Evolutionary conservation across 2,329 filamentous ascomycete species (phyloP).

Genomic region (Annulohypoxylon truncatum): DNA sequence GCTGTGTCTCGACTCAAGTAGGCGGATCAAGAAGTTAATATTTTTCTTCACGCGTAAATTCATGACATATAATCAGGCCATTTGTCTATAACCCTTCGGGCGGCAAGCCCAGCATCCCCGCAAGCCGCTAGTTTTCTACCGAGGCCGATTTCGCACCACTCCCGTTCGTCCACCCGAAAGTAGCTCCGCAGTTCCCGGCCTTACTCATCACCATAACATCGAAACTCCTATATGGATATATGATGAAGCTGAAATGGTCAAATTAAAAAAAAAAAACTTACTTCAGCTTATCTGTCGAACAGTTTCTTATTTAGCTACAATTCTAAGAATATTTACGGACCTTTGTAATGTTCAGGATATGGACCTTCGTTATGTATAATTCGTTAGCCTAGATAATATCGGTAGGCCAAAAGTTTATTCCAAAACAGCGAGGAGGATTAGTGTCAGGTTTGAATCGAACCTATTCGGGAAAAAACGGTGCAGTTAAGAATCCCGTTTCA

Average conservation of each 20-base stretch:
- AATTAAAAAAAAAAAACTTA: not conserved
- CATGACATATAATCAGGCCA: conserved; percentile 18
- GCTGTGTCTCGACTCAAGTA: not conserved
- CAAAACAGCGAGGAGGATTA: too few relatives aligned
- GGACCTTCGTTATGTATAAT: too few relatives aligned
- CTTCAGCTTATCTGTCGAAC: too few relatives aligned
- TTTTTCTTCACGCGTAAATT: not conserved
- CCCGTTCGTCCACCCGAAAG: conserved; percentile 11
- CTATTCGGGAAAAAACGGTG: too few relatives aligned
- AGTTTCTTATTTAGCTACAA: too few relatives aligned
- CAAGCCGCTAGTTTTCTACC: conserved; percentile 13
- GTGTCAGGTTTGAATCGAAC: too few relatives aligned
- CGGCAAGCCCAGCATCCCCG: conserved; percentile 23
- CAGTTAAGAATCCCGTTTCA: too few relatives aligned
- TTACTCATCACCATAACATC: not conserved
- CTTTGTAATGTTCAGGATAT: too few relatives aligned
- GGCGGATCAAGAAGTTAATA: not conserved
- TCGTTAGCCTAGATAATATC: too few relatives aligned
- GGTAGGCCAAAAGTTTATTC: too few relatives aligned
- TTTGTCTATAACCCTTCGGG: conserved; percentile 14
- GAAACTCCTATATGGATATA: not conserved
- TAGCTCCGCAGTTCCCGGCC: not conserved
- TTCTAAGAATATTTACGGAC: too few relatives aligned
- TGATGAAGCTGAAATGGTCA: not conserved
- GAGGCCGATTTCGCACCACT: conserved; percentile 25